Base-by-base conservation (phyloP, 116 monocot species). In the Cymodocea nodosa region DNA sequence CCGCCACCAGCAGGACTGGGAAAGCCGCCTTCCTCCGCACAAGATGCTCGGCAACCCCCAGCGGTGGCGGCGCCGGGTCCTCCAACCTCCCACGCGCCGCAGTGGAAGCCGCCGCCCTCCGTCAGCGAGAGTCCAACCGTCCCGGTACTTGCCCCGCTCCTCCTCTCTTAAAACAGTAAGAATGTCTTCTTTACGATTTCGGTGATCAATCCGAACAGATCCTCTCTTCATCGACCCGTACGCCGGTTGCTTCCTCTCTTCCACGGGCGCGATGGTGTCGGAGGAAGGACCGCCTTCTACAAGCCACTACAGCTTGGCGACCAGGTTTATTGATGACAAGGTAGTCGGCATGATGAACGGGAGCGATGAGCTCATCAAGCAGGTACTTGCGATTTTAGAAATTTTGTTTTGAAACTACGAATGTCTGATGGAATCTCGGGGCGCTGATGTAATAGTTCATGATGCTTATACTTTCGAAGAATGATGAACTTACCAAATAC, bases 171-270 rank as follows among this genome's bases (percentile, higher is more conserved):
- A 6, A 1, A 50, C 24, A 1, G 14, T 0, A 12, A 2, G 20
- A 35, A 63, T 9, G 58, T 8, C 2, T 59, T 37, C 59, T 73
- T 11, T 13, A 3, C 5, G 2, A 4, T 6, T 49, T 40, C 16
- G 49, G 5, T 5, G 39, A 22, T 40, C 20, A 30, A 30, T 3
- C 49, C 59, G 15, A 17, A 40, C 76, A 95, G 95, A 87, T 77
- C 90, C 95, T 68, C 81, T 95, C 40, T 83, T 95, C 35, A 73
- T 90, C 44, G 95, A 95, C 55, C 85, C 87, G 52, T 95, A 90
- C 59, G 83, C 87, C 16, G 76, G 79, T 58, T 84, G 90, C 78
- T 78, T 95, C 60, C 62, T 90, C 67, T 67, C 80, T 19, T 62
- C 77, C 36, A 54, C 20, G 58, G 10, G 51, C 55, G 64, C 36